phyloP scores from a whole-genome alignment of 352 stramenopile species.

The Globisporangium perplexum region DNA sequence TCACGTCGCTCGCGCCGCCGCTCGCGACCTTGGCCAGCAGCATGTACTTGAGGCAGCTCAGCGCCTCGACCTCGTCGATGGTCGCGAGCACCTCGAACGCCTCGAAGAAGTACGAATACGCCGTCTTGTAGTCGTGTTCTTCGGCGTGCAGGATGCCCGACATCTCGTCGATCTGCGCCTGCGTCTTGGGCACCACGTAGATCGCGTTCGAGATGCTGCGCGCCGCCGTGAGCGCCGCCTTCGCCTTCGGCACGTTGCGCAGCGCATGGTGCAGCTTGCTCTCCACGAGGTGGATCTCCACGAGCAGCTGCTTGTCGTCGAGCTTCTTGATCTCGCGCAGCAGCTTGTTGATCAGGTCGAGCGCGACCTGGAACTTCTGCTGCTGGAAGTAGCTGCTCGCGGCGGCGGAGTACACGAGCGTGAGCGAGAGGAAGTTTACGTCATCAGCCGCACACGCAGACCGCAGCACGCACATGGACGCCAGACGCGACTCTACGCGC shows the following conservation, averaged over 20 bases:
- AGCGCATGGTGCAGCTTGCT: constrained; percentile 97
- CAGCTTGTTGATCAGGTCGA: constrained; percentile 93
- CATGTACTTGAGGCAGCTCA: constrained; percentile 98
- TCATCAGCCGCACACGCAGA: neutral
- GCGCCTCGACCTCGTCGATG: constrained; percentile 81
- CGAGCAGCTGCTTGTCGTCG: constrained; percentile 98
- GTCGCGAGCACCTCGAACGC: constrained; percentile 94
- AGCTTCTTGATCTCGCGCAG: constrained; percentile 98
- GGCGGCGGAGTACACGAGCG: neutral
- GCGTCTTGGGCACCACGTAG: constrained; percentile 94
- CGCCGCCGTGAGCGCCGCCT: constrained; percentile 95
- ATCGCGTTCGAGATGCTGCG: constrained; percentile 98
- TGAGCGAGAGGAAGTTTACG: neutral
- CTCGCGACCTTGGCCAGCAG: constrained; percentile 96
- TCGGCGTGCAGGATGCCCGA: constrained; percentile 96
- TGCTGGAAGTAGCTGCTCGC: constrained; percentile 81
- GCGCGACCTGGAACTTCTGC: constrained; percentile 88
- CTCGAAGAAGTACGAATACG: constrained; percentile 99
- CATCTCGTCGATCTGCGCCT: constrained; percentile 96
- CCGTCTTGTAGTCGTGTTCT: constrained; percentile 98
- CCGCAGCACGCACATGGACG: constrained; percentile 57
- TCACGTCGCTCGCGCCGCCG: constrained; percentile 89
- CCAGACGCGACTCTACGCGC: constrained; percentile 95
- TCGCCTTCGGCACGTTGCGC: constrained; percentile 95
- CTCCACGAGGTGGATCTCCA: constrained; percentile 98